These are phyloP conservation scores for Ophiosphaerella narmari DNA, from an alignment of 2,329 filamentous ascomycete species.

Conservation along the genomic window DNA sequence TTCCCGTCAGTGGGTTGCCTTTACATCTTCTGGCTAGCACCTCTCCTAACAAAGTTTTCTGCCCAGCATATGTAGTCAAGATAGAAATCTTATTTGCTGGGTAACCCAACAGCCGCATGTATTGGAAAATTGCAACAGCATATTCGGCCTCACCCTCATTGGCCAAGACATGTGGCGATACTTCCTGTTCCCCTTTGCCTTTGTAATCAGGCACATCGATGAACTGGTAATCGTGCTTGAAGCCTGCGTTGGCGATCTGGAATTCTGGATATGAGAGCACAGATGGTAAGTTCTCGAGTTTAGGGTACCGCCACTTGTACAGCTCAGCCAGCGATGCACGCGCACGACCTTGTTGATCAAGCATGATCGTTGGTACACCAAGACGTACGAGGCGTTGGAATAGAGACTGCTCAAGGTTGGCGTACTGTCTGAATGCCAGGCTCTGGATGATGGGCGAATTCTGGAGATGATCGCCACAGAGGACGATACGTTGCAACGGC, in stretches of 20 bases:
- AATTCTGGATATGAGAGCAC: slow-evolving; percentile 74
- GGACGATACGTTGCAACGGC: slow-evolving; percentile 81
- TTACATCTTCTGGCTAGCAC: slow-evolving; percentile 83
- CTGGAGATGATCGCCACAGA: slow-evolving; percentile 94
- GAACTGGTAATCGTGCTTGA: slow-evolving; percentile 94
- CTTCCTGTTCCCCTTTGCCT: slow-evolving; percentile 83
- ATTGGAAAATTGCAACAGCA: slow-evolving; percentile 91
- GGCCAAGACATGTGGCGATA: slow-evolving; percentile 92
- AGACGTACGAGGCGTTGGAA: slow-evolving; percentile 90
- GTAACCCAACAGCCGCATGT: slow-evolving; percentile 95
- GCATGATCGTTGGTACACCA: slow-evolving; percentile 85
- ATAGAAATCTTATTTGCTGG: slow-evolving; percentile 84
- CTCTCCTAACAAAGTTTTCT: slow-evolving; percentile 84
- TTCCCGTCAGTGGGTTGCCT: slow-evolving; percentile 80
- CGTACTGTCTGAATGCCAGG: slow-evolving; percentile 89
- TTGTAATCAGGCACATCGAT: slow-evolving; percentile 95
- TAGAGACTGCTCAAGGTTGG: slow-evolving; percentile 92
- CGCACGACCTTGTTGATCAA: slow-evolving; percentile 92
- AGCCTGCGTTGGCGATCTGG: slow-evolving; percentile 82
- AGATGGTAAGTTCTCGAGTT: slow-evolving; percentile 76
- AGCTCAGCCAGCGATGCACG: slow-evolving; percentile 84
- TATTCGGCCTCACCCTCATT: slow-evolving; percentile 98
- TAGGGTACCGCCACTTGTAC: slow-evolving; percentile 91
- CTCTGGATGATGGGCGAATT: slow-evolving; percentile 97
- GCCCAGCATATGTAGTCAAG: slow-evolving; percentile 90